Evolutionary conservation across 2,329 filamentous ascomycete genomes (phyloP), one percentile per base, ranked within the genome.

Genomic region (Sodiomyces alkalinus): DNA sequence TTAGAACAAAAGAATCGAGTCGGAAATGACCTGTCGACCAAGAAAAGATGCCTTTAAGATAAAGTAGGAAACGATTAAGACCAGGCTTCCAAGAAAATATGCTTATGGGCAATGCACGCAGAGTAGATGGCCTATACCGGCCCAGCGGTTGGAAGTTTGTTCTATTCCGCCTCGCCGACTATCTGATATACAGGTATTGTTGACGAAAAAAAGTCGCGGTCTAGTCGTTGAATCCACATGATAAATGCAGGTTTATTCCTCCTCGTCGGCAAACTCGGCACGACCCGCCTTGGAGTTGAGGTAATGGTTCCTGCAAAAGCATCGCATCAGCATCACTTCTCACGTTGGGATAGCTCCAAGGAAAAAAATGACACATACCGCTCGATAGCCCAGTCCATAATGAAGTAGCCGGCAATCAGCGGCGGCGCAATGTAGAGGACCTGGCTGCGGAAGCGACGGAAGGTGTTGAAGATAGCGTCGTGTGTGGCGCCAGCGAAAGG

Each of bases 381-480:
- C 61, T 93, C 76, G 47, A 72, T 77, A 41, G 90, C 87, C 90
- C 90, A 98, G 52, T 80, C 60, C 77, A 96, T 80, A 41, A 73
- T 51, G 51, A 75, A 73, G 64, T 96, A 98, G 41, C 70, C 85
- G 42, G 66, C 55, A 39, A 90, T 46, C 43, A 93, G 60, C 21
- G 86, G 79, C 34, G 90, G 80, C 16, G 76, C 68, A 57, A 86
- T 75, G 70, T 86, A 98, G 44, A 96, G 74, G 43, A 92, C 74
- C 67, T 96, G 90, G 44, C 68, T 57, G 53, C 74, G 76, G 60
- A 79, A 80, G 48, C 90, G 75, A 56, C 90, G 77, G 70, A 80
- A 92, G 45, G 74, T 77, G 72, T 98, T 98, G 77, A 96, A 96
- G 64, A 96, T 60, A 48, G 86, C 87, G 42, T 77, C 80, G 56